Base-by-base conservation (phyloP, 2,329 filamentous ascomycete species). In the Colletotrichum sublineola region DNA sequence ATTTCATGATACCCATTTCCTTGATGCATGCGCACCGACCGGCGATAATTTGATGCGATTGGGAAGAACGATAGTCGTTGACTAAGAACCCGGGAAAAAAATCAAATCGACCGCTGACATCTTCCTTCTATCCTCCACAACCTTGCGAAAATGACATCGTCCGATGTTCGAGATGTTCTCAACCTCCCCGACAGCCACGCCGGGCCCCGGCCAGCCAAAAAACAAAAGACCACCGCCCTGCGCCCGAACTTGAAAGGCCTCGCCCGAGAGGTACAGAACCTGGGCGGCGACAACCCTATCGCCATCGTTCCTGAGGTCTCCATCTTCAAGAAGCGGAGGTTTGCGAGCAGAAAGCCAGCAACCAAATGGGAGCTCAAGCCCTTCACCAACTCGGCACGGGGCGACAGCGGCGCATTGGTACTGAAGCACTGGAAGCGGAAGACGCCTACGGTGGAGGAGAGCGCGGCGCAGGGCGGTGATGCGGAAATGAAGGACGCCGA, bases 161-260 rank as follows among this genome's bases (percentile, higher is more conserved):
- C 91, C 81, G 94, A 97, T 86, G 90, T 97, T 77, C 94, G 93
- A 84, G 94, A 97, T 81, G 94, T 97, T 80, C 90, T 97, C 79
- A 94, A 95, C 81, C 86, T 97, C 80, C 92, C 92, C 76, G 91
- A 91, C 42, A 83, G 85, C 73, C 77, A 83, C 63, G 78, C 84
- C 63, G 84, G 82, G 63, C 79, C 85, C 66, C 84, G 92, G 74
- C 90, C 91, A 52, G 83, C 89, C 55, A 97, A 96, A 84, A 95
- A 96, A 80, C 90, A 92, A 77, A 95, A 93, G 80, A 85, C 89
- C 8, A 85, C 87, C 20, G 89, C 87, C 58, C 88, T 91, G 75
- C 85, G 86, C 65, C 86, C 86, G 52, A 91, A 88, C 74, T 79
- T 92, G 65, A 92, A 92, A 75, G 90, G 90, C 33, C 83, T 92